Conservation (phyloP, 1,284 basidiomycete genomes). For the Puccinia hordei region DNA sequence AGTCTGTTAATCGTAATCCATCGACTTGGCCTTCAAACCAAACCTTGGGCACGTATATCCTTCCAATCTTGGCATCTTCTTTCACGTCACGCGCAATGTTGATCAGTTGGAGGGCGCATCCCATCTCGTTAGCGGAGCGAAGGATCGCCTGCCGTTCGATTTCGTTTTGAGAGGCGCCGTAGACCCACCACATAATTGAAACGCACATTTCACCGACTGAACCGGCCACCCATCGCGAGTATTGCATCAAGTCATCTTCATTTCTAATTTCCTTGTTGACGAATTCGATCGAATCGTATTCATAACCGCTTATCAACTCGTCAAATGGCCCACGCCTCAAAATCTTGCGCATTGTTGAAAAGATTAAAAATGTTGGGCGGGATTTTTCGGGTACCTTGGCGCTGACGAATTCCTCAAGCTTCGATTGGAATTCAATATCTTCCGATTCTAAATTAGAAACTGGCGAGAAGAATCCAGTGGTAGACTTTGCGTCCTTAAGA, state of each 20-base stretch:
- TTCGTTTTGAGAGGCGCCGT: slow-evolving; percentile 46
- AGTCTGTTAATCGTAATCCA: slow-evolving; percentile 47
- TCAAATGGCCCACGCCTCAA: slow-evolving; percentile 60
- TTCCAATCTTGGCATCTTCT: slow-evolving; percentile 59
- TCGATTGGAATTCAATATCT: slow-evolving; percentile 41
- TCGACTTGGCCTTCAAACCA: slow-evolving; percentile 53
- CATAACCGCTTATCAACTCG: slow-evolving; percentile 61
- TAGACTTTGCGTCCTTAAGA: not conserved
- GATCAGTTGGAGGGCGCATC: slow-evolving; percentile 61
- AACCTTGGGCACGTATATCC: slow-evolving; percentile 61
- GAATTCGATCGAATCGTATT: slow-evolving; percentile 58
- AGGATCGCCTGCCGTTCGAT: slow-evolving; percentile 52
- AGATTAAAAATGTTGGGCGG: slow-evolving; percentile 59
- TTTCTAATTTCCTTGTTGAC: slow-evolving; percentile 59
- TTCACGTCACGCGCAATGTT: slow-evolving; percentile 61
- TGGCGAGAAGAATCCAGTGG: slow-evolving; percentile 22
- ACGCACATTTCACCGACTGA: slow-evolving; percentile 61
- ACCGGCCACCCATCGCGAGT: slow-evolving; percentile 62
- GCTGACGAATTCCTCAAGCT: slow-evolving; percentile 53
- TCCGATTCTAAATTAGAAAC: slow-evolving; percentile 29
- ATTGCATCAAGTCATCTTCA: slow-evolving; percentile 60
- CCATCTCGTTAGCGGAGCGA: slow-evolving; percentile 59
- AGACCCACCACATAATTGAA: slow-evolving; percentile 60
- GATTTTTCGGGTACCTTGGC: slow-evolving; percentile 52
- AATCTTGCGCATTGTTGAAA: slow-evolving; percentile 58